Conservation (phyloP, 2,329 filamentous ascomycete genomes). For the Neurospora crassa region DNA sequence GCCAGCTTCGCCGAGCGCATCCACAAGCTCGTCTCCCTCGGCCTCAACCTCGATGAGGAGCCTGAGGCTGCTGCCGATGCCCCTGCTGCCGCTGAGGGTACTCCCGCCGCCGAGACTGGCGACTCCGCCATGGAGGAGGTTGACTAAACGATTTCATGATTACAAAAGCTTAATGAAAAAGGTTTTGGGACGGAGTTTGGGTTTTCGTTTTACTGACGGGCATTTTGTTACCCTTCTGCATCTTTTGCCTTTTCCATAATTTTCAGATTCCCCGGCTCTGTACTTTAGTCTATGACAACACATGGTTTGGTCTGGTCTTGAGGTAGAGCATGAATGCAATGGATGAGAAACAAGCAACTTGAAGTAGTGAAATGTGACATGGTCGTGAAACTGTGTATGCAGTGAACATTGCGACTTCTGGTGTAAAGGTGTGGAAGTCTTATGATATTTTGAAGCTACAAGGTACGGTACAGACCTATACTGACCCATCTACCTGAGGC, state of each 20-base stretch:
- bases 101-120: constrained; percentile 49
- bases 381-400: neutral
- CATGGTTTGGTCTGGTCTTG: constrained; percentile 13
- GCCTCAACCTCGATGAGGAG: constrained; percentile 94
- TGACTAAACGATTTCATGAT: constrained; percentile 55
- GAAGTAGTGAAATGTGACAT: neutral
- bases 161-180: constrained; percentile 27
- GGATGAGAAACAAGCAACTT: constrained; percentile 10
- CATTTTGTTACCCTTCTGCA: constrained; percentile 23
- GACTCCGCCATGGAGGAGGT: constrained; percentile 99
- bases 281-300: constrained; percentile 16
- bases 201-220: constrained; percentile 15
- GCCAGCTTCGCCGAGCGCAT: constrained; percentile 97
- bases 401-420: neutral
- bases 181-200: constrained; percentile 30
- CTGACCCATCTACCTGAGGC: neutral
- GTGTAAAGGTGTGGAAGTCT: neutral
- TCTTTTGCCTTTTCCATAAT: constrained; percentile 12
- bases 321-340: constrained; percentile 17
- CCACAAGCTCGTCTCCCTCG: constrained; percentile 98
- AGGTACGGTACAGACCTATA: neutral
- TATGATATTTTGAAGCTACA: neutral
- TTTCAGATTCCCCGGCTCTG: constrained; percentile 14
- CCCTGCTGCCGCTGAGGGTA: constrained; percentile 47
- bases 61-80: constrained; percentile 61